Base-by-base conservation (phyloP, 2,329 filamentous ascomycete species). In the Aspergillus tamarii region DNA sequence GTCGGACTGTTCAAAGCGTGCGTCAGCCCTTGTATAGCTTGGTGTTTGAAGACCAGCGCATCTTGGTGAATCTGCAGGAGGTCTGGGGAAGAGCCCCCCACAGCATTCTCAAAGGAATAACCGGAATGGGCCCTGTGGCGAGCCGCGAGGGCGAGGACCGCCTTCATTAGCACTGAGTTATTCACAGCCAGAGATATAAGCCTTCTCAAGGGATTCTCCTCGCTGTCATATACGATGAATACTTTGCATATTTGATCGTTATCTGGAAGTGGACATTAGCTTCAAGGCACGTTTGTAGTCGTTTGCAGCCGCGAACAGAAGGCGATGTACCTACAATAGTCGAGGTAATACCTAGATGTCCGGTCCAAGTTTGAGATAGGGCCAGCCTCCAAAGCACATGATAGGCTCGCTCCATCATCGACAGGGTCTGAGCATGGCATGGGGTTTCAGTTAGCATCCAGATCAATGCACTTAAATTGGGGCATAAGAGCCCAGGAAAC, bases 161-260 rank as follows among this genome's bases (percentile, higher is more conserved):
- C 70, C 41, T 77, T 73, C n/a, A 75, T 62, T 4, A 78, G 64
- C 7, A 73, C 67, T 9, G 64, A 53, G 19, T 76, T 68, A 7
- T 69, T 60, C 57, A 77, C 28, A 7, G 75, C 73, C 6, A 76
- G 64, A 26, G 75, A 54, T 19, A 77, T 75, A 6, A 78, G 60
- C 30, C 66, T 74, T 46, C 75, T 66, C 30, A 78, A 73, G 1
- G 76, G 75, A 59, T 78, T 78, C 23, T 65, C 69, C 21, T 73
- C 62, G 59, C 75, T 77, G 57, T 78, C 75, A 50, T 77, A 77
- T 26, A 78, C 75, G 36, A 72, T 71, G 59, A 72, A 75, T 2
- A 78, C 64, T 59, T 74, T 71, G 68, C 75, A 77, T 66, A 77
- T 77, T n/a, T 69, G 70, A 12, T 73, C 68, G 48, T 76, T 73